A percentile compares a stretch with the other conserved stretches of the same genome.
Evolutionary conservation across 1,284 basidiomycete genomes (phyloP).

Genomic region (Fomitopsis schrenkii): DNA sequence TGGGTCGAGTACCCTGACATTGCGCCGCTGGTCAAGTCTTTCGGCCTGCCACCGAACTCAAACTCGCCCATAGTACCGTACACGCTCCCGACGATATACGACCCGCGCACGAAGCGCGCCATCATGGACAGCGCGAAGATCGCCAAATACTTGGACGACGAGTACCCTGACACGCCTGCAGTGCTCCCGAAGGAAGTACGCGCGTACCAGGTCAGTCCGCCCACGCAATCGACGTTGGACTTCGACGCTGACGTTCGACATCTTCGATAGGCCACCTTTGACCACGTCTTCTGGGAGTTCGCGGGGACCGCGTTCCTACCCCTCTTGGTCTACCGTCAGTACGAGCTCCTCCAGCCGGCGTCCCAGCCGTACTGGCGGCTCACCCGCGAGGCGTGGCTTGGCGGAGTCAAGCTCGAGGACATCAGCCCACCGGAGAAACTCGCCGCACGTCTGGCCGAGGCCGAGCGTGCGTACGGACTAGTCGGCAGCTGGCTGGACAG

Average conservation of each 20-base stretch:
- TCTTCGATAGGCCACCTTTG: conserved; percentile 12
- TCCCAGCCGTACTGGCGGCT: conserved; percentile 19
- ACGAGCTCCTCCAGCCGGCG: not conserved
- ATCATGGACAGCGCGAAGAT: conserved; percentile 28
- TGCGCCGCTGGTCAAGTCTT: not conserved
- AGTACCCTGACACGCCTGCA: conserved; percentile 20
- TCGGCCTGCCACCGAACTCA: not conserved
- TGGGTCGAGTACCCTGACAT: conserved; percentile 32
- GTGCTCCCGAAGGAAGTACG: conserved; percentile 15
- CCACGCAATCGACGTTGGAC: no score
- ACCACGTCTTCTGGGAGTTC: conserved; percentile 10
- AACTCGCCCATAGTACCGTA: conserved; percentile 4
- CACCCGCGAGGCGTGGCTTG: conserved; percentile 15
- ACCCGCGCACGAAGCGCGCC: conserved; percentile 18
- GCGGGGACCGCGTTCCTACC: not conserved
- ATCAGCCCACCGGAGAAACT: conserved; percentile 10
- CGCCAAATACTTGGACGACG: conserved; percentile 27
- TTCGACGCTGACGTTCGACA: no score
- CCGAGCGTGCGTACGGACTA: conserved; percentile 10
- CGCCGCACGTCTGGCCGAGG: conserved; percentile 10
- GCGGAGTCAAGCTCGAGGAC: conserved; percentile 15
- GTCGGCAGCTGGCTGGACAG: conserved; percentile 13
- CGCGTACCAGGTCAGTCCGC: conserved; percentile 20
- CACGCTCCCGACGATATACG: conserved; percentile 24
- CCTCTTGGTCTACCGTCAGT: conserved; percentile 6